Conservation (phyloP, 106 monocot species). For the Xerophyta viscosa region DNA sequence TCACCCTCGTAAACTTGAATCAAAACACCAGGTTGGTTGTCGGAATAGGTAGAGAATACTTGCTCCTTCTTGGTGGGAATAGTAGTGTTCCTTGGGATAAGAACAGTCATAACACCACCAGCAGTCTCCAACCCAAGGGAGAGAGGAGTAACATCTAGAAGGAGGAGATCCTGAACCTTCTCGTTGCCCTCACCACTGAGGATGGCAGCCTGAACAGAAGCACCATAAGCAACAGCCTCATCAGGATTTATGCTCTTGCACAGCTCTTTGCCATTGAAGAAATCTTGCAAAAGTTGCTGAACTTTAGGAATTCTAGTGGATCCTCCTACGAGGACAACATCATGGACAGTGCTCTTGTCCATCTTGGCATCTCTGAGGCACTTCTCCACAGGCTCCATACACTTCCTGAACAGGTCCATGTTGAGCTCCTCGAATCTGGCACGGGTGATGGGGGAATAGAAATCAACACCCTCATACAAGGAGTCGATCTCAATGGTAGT, state of each 20-base stretch:
- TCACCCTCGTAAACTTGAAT: conserved; percentile 38
- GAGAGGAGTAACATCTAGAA: conserved; percentile 29
- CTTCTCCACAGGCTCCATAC: conserved; percentile 45
- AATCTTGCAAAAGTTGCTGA: conserved; percentile 42
- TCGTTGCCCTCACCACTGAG: conserved; percentile 37
- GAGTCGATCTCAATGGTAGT: conserved; percentile 37
- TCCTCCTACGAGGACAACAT: conserved; percentile 48
- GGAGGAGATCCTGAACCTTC: conserved; percentile 31
- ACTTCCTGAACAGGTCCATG: conserved; percentile 45
- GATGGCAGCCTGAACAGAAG: conserved; percentile 41
- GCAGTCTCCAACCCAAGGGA: conserved; percentile 24
- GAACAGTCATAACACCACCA: conserved; percentile 22
- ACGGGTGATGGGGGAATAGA: conserved; percentile 28
- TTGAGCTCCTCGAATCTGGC: conserved; percentile 32
- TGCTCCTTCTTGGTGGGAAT: conserved; percentile 33
- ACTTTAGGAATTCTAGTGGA: conserved; percentile 48
- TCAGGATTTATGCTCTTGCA: conserved; percentile 52
- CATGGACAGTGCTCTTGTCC: conserved; percentile 33
- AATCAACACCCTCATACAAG: conserved; percentile 26
- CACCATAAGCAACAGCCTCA: conserved; percentile 47
- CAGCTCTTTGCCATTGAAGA: conserved; percentile 46
- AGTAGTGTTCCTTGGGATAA: conserved; percentile 25
- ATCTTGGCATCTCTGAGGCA: conserved; percentile 38
- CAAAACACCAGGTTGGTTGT: conserved; percentile 25
- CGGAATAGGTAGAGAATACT: conserved; percentile 27